Conservation (phyloP, 345 rosid species). For the Brassica carinata region DNA sequence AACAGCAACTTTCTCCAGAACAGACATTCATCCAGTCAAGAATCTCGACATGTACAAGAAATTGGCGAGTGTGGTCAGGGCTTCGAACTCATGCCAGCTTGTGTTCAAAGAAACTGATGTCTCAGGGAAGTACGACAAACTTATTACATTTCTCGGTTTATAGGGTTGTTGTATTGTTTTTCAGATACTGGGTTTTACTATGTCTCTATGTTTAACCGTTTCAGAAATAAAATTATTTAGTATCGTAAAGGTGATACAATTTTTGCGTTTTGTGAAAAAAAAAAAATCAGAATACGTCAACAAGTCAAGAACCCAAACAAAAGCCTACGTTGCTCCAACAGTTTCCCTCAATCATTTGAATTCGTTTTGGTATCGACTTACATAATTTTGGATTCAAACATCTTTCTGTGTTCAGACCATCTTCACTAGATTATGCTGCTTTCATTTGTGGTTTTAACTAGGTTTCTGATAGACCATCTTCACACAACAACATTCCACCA, state of each 20-base stretch:
- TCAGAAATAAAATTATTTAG: too few relatives aligned
- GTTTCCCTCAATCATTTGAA: too few relatives aligned
- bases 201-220: too few relatives aligned
- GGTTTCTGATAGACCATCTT: conserved; percentile 72
- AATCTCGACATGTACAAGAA: not conserved
- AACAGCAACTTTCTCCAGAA: not conserved
- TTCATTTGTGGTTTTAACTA: conserved; percentile 22
- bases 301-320: too few relatives aligned
- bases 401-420: not conserved
- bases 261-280: too few relatives aligned
- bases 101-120: not conserved
- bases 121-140: not conserved
- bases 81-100: not conserved
- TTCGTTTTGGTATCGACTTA: too few relatives aligned
- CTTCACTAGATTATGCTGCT: not conserved
- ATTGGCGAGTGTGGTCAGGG: not conserved
- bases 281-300: too few relatives aligned
- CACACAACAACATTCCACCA: not conserved
- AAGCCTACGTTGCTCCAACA: too few relatives aligned
- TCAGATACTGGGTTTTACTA: too few relatives aligned
- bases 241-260: too few relatives aligned
- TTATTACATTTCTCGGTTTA: not conserved
- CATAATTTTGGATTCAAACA: too few relatives aligned
- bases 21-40: not conserved
- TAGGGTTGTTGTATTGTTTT: too few relatives aligned